phyloP scores from a whole-genome alignment of 768 basidiomycete genomes.

The Macrolepiota albuminosa region DNA sequence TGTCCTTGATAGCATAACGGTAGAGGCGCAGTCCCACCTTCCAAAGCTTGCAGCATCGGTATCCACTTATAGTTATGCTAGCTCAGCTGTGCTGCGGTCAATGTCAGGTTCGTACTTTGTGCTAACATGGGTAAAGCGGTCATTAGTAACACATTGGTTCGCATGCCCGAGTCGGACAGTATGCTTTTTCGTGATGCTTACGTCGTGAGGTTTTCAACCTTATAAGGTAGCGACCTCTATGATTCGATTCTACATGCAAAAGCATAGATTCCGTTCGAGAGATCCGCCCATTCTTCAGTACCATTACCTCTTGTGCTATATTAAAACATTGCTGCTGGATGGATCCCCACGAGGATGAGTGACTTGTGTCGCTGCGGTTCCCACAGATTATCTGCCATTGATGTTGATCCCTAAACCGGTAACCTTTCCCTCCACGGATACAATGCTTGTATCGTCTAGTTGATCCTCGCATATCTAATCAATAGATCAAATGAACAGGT shows the following conservation, averaged over 20 bases:
- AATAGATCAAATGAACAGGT: not conserved
- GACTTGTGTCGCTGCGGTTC: not conserved
- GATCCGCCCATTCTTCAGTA: not conserved
- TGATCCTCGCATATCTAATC: not conserved
- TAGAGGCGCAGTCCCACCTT: no score
- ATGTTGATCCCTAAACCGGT: no score
- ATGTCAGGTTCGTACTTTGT: no score
- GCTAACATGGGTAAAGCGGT: not conserved
- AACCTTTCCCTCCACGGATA: no score
- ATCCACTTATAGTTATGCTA: no score
- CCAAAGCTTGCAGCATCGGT: no score
- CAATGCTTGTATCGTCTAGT: no score
- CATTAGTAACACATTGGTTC: no score
- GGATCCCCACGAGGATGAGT: not conserved
- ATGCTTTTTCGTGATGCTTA: no score
- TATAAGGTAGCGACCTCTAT: not conserved
- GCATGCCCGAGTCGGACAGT: not conserved
- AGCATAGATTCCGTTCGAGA: no score
- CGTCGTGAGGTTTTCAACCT: not conserved
- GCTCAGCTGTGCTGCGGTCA: no score
- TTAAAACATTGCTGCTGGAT: not conserved
- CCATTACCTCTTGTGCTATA: not conserved
- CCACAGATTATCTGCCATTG: not conserved
- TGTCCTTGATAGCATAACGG: no score
- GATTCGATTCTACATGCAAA: not conserved